These are phyloP conservation scores for Plenodomus tracheiphilus DNA, from an alignment of 2,329 filamentous ascomycete genomes.

Conservation along the genomic window DNA sequence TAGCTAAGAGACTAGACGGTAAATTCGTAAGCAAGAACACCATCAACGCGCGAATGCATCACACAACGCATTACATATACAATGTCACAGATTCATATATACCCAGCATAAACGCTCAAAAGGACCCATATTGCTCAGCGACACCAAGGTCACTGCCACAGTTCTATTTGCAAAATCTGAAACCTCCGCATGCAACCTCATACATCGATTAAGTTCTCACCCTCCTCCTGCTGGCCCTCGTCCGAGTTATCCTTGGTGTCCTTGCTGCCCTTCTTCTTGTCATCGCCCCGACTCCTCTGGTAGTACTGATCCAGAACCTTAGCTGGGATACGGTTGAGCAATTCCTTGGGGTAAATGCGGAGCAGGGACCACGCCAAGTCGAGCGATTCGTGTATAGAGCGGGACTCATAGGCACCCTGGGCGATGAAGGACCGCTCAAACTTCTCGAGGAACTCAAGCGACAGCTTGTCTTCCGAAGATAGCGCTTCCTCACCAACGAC, in stretches of 20 bases:
- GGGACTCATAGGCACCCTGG: slow-evolving; percentile 89
- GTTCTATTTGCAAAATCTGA: neutral
- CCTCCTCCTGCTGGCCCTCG: slow-evolving; percentile 40
- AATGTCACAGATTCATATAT: slow-evolving; percentile 19
- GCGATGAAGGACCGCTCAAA: slow-evolving; percentile 95
- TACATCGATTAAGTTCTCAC: slow-evolving; percentile 47
- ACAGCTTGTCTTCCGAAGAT: slow-evolving; percentile 94
- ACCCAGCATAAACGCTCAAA: slow-evolving; percentile 20
- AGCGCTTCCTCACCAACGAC: slow-evolving; percentile 98
- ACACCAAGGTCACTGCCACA: slow-evolving; percentile 7
- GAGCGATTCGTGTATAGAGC: slow-evolving; percentile 88
- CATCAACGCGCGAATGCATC: neutral
- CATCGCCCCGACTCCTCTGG: slow-evolving; percentile 46
- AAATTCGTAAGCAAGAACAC: neutral
- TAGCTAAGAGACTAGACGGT: too few species aligned
- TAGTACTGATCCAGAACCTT: slow-evolving; percentile 59
- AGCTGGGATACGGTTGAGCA: slow-evolving; percentile 79
- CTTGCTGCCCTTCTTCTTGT: slow-evolving; percentile 43
- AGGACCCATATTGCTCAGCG: slow-evolving; percentile 16
- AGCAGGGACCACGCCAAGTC: slow-evolving; percentile 96
- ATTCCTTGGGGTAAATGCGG: slow-evolving; percentile 95
- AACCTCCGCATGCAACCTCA: slow-evolving; percentile 16
- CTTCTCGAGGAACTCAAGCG: slow-evolving; percentile 96
- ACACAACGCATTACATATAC: neutral
- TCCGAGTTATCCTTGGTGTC: slow-evolving; percentile 50